These are phyloP conservation scores for Fusarium praegraminearum DNA, from an alignment of 2,329 filamentous ascomycete genomes.

Conservation along the genomic window DNA sequence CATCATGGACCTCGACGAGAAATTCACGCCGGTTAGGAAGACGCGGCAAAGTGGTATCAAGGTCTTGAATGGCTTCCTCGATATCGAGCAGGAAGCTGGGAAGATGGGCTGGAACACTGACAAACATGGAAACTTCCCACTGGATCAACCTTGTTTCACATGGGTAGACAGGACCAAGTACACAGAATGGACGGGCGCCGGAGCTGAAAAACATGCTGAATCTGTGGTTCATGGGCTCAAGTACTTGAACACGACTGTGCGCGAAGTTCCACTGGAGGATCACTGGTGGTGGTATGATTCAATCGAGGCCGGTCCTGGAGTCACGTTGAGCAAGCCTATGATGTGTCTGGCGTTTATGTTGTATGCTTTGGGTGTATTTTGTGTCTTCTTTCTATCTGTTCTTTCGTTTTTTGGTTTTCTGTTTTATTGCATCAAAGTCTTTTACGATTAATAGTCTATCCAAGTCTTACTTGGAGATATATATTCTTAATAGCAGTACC, in stretches of 20 bases:
- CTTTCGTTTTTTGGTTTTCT: no score
- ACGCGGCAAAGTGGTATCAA: not conserved
- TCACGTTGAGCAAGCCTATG: no score
- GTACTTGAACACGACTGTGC: not conserved
- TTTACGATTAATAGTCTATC: no score
- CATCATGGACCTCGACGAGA: not conserved
- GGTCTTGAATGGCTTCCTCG: rapidly evolving
- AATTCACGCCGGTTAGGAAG: rapidly evolving
- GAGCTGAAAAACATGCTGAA: not conserved
- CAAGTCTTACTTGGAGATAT: no score
- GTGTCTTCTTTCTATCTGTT: no score
- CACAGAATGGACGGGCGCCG: not conserved
- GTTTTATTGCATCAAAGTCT: no score
- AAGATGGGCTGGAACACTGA: not conserved
- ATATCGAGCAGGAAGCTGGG: not conserved
- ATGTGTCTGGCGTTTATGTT: no score
- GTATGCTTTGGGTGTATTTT: no score
- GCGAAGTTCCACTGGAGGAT: not conserved
- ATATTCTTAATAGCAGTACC: no score
- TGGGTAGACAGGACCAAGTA: not conserved
- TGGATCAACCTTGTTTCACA: not conserved
- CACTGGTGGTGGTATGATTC: not conserved
- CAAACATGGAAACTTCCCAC: not conserved
- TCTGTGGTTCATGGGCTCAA: rapidly evolving
- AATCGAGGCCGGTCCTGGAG: no score